These are phyloP conservation scores for Coemansia sp. DNA, from an alignment of 192 early-diverging fungal species.

Conservation along the genomic window DNA sequence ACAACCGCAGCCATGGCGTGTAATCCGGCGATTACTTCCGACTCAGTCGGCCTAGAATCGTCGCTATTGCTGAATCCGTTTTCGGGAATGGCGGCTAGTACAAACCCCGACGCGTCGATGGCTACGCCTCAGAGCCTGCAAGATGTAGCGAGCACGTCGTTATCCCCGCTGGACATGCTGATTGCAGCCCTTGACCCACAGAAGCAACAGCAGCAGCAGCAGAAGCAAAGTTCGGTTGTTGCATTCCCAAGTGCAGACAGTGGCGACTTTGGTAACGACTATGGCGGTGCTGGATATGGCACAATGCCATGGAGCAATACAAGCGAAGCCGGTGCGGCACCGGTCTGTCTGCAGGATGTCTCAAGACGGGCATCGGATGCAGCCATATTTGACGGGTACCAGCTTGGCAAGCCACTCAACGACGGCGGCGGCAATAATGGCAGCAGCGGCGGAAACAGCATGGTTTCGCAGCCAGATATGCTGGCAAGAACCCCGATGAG, in stretches of 20 bases:
- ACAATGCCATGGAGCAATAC: conserved; percentile 12
- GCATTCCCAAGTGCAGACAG: conserved; percentile 6
- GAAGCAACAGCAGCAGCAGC: conserved; percentile 16
- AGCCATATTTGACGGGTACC: conserved; percentile 22
- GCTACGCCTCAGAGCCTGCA: conserved; percentile 37
- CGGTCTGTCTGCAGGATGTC: conserved; percentile 4
- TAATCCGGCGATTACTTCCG: neutral
- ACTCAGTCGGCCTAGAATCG: conserved; percentile 7
- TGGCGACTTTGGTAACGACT: neutral
- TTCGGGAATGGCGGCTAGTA: conserved; percentile 1
- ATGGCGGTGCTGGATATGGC: neutral
- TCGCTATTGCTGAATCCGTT: conserved; percentile 50
- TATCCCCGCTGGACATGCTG: conserved; percentile 52
- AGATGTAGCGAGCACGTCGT: conserved; percentile 16
- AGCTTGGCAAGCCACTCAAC: conserved; percentile 18
- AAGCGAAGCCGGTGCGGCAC: neutral
- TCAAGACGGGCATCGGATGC: conserved; percentile 21
- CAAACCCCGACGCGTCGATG: conserved; percentile 21
- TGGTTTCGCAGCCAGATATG: neutral
- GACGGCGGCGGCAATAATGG: neutral
- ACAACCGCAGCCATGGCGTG: neutral
- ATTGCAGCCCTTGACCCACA: conserved; percentile 48
- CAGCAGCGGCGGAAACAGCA: neutral
- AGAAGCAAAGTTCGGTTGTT: neutral
- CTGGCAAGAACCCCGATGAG: neutral